Base-by-base conservation (phyloP, 139 green algal genomes). In the Chlamydomonas sphaeroides region DNA sequence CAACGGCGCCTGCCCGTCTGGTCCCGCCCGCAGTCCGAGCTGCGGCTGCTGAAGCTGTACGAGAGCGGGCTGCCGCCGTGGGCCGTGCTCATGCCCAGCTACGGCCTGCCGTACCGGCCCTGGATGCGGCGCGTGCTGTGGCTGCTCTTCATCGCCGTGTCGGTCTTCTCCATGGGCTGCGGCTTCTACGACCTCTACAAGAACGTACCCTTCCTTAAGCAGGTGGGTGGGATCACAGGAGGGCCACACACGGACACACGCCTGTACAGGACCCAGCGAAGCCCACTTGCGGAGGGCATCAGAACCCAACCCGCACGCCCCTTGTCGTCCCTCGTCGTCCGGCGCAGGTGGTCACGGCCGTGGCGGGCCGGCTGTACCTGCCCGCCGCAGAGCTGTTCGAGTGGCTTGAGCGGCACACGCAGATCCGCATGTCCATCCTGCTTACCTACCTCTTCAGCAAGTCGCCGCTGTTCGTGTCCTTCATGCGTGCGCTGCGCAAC, bases 361-460 rank as follows among this genome's bases (percentile, higher is more conserved):
- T 88, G 3, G 75, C 68, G 1, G 59, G 66, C 2, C 83, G 83
- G 14, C 28, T 95, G 73, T 91, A 90, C 85, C 79, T 95, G 65
- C 92, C 89, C 2, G 86, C 90, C 26, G 41, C 78, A 0, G 77
- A 87, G 36, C 61, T 97, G 26, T 89, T 95, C 38, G 84, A 94
- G 30, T 98, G 94, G 94, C 93, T 98, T 68, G 94, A 98, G 78
- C 61, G 75, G 38, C 93, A 97, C 85, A 90, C 92, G 4, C 89
- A 93, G 85, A 75, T 94, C 53, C 23, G 90, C 32, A 79, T 98
- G 59, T 97, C 93, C 77, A 95, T 98, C 74, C 88, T 98, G 69
- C 88, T 95, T 20, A 97, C 94, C 20, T 98, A 96, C 86, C 80
- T 98, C 26, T 94, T 96, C 88, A 92, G 88, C 72, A 94, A 96